Conservation (phyloP, 768 basidiomycete genomes). For the Plicaturopsis crispa region DNA sequence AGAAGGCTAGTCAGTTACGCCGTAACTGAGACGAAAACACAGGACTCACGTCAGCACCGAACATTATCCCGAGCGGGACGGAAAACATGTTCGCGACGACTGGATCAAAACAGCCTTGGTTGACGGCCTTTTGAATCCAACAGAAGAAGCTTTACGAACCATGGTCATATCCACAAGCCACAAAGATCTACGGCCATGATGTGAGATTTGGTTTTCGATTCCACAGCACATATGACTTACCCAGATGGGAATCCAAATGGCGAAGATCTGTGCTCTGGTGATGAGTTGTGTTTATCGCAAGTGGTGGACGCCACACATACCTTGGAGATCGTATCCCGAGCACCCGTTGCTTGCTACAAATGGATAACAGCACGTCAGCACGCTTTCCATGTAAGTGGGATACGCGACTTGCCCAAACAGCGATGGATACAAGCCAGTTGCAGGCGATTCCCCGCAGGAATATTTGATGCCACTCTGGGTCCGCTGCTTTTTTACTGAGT, state of each 20-base stretch:
- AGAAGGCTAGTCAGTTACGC: too few species aligned
- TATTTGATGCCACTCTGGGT: conserved; percentile 66
- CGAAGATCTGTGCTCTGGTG: conserved; percentile 50
- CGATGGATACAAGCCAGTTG: conserved; percentile 70
- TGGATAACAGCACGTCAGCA: neutral
- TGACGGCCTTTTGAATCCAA: neutral
- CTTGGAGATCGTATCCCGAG: conserved; percentile 65
- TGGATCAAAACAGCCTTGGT: conserved; percentile 15
- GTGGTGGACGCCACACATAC: conserved; percentile 16
- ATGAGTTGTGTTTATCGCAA: neutral
- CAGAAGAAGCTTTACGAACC: conserved; percentile 27
- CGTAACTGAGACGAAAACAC: neutral
- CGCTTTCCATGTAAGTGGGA: neutral
- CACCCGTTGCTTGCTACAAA: conserved; percentile 60
- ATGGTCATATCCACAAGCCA: conserved; percentile 66
- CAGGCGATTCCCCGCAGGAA: conserved; percentile 70
- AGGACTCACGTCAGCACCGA: conserved; percentile 54
- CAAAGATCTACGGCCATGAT: conserved; percentile 42
- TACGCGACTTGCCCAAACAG: conserved; percentile 54
- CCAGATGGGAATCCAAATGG: conserved; percentile 73
- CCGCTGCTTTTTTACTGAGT: conserved; percentile 49
- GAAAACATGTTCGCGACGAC: conserved; percentile 77
- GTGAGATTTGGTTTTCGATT: neutral
- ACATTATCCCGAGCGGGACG: conserved; percentile 63
- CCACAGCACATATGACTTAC: conserved; percentile 23